These are phyloP conservation scores for Dryadomyces sulphureus DNA, from an alignment of 2,329 filamentous ascomycete genomes.

Conservation along the genomic window DNA sequence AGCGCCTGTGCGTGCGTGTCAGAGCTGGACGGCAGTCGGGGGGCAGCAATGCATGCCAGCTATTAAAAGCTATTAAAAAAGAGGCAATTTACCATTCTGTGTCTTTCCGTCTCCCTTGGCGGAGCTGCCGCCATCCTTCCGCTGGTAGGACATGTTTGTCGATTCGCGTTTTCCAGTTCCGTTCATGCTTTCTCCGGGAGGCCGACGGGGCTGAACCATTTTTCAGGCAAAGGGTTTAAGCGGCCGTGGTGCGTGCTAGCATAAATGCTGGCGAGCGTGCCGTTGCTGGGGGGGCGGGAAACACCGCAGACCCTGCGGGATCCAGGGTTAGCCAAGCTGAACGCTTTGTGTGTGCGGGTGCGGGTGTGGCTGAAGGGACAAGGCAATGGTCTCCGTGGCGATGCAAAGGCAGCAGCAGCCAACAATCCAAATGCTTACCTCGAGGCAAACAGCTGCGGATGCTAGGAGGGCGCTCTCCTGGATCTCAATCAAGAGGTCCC, in stretches of 20 bases:
- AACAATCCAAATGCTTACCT: background rate
- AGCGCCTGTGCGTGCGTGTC: constrained; percentile 33
- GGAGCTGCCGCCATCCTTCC: constrained; percentile 17
- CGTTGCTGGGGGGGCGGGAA: background rate
- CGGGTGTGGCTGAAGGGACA: too few species aligned
- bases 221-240: constrained; percentile 15
- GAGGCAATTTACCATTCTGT: constrained; percentile 22
- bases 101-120: constrained; percentile 21
- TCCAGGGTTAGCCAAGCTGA: too few species aligned
- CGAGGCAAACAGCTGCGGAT: background rate
- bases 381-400: too few species aligned
- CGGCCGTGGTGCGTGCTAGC: constrained; percentile 13
- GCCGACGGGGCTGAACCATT: constrained; percentile 21
- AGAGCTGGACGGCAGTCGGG: too few species aligned
- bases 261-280: constrained; percentile 12
- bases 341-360: too few species aligned
- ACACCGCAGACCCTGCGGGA: too few species aligned
- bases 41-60: background rate
- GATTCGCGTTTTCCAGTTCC: constrained; percentile 17
- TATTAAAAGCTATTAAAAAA: background rate
- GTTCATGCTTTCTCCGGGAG: constrained; percentile 16
- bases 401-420: background rate
- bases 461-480: background rate
- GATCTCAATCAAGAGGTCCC: background rate
- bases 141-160: constrained; percentile 18